Evolutionary conservation across 2,329 filamentous ascomycete species (phyloP).

Genomic region (Dactylellina cionopaga): DNA sequence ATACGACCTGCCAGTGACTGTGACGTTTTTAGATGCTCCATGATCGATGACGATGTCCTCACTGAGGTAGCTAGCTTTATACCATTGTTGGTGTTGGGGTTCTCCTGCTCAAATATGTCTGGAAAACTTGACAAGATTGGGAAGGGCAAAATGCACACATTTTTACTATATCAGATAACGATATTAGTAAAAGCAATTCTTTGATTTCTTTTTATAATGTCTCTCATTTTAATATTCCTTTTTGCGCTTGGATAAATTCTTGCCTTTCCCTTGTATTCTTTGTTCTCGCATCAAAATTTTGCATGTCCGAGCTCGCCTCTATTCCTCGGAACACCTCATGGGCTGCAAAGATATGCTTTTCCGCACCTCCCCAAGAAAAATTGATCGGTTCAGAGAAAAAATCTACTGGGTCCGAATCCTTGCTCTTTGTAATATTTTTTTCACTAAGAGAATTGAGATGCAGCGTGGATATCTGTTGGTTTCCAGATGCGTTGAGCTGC

Average conservation of each 20-base stretch:
- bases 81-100: conserved; percentile 61
- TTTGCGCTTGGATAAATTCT: conserved; percentile 14
- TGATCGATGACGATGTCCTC: conserved; percentile 79
- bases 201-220: conserved; percentile 5
- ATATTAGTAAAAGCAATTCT: too few species aligned
- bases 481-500: conserved; percentile 33
- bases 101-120: conserved; percentile 70
- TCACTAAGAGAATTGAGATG: conserved; percentile 20
- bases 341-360: conserved; percentile 44
- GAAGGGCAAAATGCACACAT: conserved; percentile 68
- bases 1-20: conserved; percentile 72
- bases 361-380: conserved; percentile 44
- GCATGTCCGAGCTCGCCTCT: conserved; percentile 36
- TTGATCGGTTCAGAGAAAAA: conserved; percentile 32
- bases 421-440: conserved; percentile 20
- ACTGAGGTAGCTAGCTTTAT: conserved; percentile 68
- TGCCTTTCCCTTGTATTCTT: conserved; percentile 46
- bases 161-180: conserved; percentile 28
- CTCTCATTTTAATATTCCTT: not conserved
- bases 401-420: conserved; percentile 13
- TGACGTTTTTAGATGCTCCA: conserved; percentile 73
- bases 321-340: conserved; percentile 41
- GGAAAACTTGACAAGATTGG: conserved; percentile 88
- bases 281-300: conserved; percentile 12
- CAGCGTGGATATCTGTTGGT: conserved; percentile 47